Percentiles rank a stretch among this genome's conserved stretches.
Conservation (phyloP, 2,329 filamentous ascomycete species). For the Neopestalotiopsis clavispora region DNA sequence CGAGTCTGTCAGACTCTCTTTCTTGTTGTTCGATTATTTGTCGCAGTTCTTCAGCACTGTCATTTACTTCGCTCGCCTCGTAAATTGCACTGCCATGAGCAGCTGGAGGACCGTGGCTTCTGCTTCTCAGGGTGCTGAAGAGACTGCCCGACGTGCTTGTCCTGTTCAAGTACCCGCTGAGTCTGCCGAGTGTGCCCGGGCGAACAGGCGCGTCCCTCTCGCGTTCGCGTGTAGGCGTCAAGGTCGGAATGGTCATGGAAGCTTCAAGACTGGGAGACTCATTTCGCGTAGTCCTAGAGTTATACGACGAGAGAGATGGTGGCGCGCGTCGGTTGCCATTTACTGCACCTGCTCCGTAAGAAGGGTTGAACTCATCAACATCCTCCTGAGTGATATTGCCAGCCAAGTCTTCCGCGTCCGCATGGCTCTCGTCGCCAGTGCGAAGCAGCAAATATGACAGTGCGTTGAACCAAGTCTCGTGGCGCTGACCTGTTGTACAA, state of each 20-base stretch:
- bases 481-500: slow-evolving; percentile 87
- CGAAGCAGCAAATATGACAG: slow-evolving; percentile 89
- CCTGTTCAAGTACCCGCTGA: slow-evolving; percentile 64
- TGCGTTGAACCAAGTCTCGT: slow-evolving; percentile 99
- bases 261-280: slow-evolving; percentile 61
- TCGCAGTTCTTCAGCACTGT: slow-evolving; percentile 83
- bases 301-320: slow-evolving; percentile 78
- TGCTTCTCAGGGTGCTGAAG: slow-evolving; percentile 59
- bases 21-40: slow-evolving; percentile 81
- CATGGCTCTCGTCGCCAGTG: slow-evolving; percentile 67
- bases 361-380: slow-evolving; percentile 82
- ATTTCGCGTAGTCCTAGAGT: slow-evolving; percentile 73
- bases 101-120: slow-evolving; percentile 48
- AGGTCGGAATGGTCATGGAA: slow-evolving; percentile 59
- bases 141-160: slow-evolving; percentile 51
- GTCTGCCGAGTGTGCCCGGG: slow-evolving; percentile 57
- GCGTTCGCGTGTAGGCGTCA: slow-evolving; percentile 56
- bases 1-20: slow-evolving; percentile 76
- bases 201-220: slow-evolving; percentile 38
- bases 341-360: slow-evolving; percentile 45
- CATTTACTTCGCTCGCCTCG: slow-evolving; percentile 67
- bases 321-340: slow-evolving; percentile 57
- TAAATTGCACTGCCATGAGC: slow-evolving; percentile 48
- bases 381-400: slow-evolving; percentile 65
- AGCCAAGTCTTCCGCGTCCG: slow-evolving; percentile 63